Evolutionary conservation across 345 rosid species (phyloP).

Genomic region (Citrus mangshanensis): DNA sequence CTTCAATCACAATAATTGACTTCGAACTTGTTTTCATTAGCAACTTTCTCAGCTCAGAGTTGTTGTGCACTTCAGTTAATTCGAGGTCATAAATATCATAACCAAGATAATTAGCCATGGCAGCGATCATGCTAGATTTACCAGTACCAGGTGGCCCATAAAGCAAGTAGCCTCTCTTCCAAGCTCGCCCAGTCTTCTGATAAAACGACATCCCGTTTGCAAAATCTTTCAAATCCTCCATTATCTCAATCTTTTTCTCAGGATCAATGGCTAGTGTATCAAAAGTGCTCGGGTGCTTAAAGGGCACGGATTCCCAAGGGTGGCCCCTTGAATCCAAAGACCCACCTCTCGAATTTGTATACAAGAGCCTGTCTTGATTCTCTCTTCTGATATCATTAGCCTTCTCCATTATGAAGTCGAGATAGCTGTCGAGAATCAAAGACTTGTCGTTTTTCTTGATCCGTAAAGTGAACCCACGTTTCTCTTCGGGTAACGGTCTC

Average conservation of each 20-base stretch:
- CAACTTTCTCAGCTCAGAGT: conserved; percentile 79
- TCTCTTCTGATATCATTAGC: conserved; percentile 73
- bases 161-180: conserved; percentile 88
- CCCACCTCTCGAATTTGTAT: conserved; percentile 86
- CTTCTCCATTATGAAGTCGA: conserved; percentile 75
- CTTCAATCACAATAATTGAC: conserved; percentile 89
- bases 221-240: conserved; percentile 72
- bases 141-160: conserved; percentile 98
- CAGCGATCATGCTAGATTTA: conserved; percentile 96
- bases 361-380: conserved; percentile 69
- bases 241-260: conserved; percentile 47
- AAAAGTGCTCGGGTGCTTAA: conserved; percentile 93
- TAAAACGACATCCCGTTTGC: conserved; percentile 63
- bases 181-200: conserved; percentile 88
- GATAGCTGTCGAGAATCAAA: conserved; percentile 53
- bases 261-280: conserved; percentile 93
- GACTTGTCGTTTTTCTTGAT: conserved; percentile 66
- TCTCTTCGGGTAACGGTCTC: conserved; percentile 97
- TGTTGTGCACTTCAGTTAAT: conserved; percentile 83
- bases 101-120: conserved; percentile 88
- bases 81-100: conserved; percentile 97
- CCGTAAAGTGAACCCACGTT: conserved; percentile 79
- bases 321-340: conserved; percentile 84
- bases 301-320: conserved; percentile 97
- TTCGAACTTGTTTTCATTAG: conserved; percentile 90